Conservation (phyloP, 192 early-diverging fungal genomes). For the Coemansia furcata region DNA sequence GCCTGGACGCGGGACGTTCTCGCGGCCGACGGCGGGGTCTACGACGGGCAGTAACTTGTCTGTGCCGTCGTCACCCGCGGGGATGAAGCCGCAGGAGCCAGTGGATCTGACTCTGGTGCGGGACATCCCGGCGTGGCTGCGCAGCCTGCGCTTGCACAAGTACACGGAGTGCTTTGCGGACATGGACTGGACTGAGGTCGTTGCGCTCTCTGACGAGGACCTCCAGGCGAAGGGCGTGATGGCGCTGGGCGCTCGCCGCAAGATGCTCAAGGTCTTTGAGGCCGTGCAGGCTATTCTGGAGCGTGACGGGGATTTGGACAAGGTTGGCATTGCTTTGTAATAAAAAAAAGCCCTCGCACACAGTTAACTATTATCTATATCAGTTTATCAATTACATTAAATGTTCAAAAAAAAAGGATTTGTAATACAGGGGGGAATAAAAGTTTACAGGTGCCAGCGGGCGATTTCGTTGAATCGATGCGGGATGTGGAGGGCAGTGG, state of each 20-base stretch:
- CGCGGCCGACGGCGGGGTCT: not conserved
- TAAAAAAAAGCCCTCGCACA: too few relatives aligned
- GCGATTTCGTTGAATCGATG: slow-evolving; percentile 46
- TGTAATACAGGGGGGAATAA: not conserved
- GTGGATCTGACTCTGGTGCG: slow-evolving; percentile 38
- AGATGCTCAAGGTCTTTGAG: slow-evolving; percentile 97
- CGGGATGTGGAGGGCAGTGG: slow-evolving; percentile 17
- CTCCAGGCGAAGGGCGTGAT: slow-evolving; percentile 82
- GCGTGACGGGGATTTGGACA: slow-evolving; percentile 2
- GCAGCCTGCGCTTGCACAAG: slow-evolving; percentile 92
- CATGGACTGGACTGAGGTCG: slow-evolving; percentile 86
- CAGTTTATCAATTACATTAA: too few relatives aligned
- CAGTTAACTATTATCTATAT: too few relatives aligned
- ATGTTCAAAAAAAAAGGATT: not conserved
- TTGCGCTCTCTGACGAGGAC: slow-evolving; percentile 79
- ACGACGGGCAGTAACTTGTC: slow-evolving; percentile 2
- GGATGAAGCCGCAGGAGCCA: slow-evolving; percentile 14
- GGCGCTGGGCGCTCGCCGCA: slow-evolving; percentile 91
- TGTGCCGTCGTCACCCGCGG: slow-evolving; percentile 11
- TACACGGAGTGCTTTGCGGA: slow-evolving; percentile 87
- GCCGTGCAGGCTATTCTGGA: slow-evolving; percentile 19
- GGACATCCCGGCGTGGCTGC: slow-evolving; percentile 94
- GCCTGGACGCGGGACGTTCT: slow-evolving; percentile 4
- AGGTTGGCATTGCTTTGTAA: not conserved
- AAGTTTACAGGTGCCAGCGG: slow-evolving; percentile 33